Evolutionary conservation across 495 filamentous ascomycete species (phyloP).

Genomic region (Penicillium malachiteum): DNA sequence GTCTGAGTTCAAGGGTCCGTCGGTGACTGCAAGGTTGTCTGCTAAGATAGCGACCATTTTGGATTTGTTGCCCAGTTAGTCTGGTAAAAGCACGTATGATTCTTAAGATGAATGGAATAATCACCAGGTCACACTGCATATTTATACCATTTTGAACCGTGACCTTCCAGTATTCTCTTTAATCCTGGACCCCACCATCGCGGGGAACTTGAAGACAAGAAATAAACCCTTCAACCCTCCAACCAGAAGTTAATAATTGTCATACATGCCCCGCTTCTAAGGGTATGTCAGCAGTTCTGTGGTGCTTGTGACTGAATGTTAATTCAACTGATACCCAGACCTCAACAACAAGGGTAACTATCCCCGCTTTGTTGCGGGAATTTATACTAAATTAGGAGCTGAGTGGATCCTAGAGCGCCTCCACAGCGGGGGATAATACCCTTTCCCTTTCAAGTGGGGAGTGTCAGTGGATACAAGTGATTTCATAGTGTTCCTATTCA

Average conservation of each 20-base stretch:
- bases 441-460: neutral
- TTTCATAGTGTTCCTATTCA: too few relatives aligned
- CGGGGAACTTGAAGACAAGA: constrained; percentile 13
- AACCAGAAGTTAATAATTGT: constrained; percentile 13
- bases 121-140: too few relatives aligned
- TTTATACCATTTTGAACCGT: too few relatives aligned
- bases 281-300: constrained; percentile 3
- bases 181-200: neutral
- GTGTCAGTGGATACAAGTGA: too few relatives aligned
- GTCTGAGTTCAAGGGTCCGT: constrained; percentile 51
- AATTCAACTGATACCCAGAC: neutral
- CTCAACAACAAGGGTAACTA: neutral
- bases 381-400: neutral
- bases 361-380: constrained; percentile 4
- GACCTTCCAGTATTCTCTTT: too few relatives aligned
- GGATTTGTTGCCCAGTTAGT: neutral
- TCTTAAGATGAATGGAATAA: too few relatives aligned
- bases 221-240: constrained; percentile 7
- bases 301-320: constrained; percentile 2
- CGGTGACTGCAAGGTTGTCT: constrained; percentile 45
- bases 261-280: constrained; percentile 10
- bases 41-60: constrained; percentile 32
- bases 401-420: neutral
- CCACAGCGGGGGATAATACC: constrained; percentile 12
- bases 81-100: neutral